Evolutionary conservation across 2,329 filamentous ascomycete genomes (phyloP).

Genomic region (Clarireedia homoeocarpa): DNA sequence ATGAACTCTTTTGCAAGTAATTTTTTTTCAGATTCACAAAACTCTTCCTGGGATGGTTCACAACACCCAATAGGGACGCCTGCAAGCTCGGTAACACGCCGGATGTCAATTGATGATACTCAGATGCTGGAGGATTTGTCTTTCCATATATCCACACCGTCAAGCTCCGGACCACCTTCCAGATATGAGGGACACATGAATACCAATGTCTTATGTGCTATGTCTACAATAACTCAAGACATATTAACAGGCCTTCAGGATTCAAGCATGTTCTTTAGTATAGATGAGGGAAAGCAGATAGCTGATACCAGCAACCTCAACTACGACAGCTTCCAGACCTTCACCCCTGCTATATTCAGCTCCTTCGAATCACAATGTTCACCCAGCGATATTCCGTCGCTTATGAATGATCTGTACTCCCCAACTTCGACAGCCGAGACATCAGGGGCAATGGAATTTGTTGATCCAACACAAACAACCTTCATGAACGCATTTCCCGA

Average conservation of each 20-base stretch:
- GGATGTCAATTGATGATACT: constrained; percentile 2
- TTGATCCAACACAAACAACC: constrained; percentile 23
- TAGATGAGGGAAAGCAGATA: constrained; percentile 1
- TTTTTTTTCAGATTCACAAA: constrained; percentile 2
- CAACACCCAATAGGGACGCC: background rate
- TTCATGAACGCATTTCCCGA: constrained; percentile 17
- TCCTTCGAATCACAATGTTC: constrained; percentile 9
- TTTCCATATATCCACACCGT: constrained; percentile 5
- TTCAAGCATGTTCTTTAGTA: constrained; percentile 9
- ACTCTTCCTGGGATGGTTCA: constrained; percentile 8
- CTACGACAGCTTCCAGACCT: constrained; percentile 6
- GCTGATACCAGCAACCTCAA: constrained; percentile 7
- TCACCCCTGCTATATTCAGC: constrained; percentile 1
- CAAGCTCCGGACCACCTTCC: constrained; percentile 7
- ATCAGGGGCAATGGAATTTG: constrained; percentile 17
- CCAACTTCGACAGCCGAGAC: constrained; percentile 14
- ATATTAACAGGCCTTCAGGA: constrained; percentile 10
- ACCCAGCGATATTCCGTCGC: constrained; percentile 13
- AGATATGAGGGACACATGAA: constrained; percentile 1
- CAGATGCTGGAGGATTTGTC: constrained; percentile 13
- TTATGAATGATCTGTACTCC: constrained; percentile 17
- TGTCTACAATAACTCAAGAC: constrained; percentile 15
- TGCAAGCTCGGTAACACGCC: background rate
- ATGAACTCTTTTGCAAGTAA: constrained; percentile 2
- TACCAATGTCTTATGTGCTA: constrained; percentile 5